phyloP scores from a whole-genome alignment of 305 asterid species.

The Euphrasia arctica region DNA sequence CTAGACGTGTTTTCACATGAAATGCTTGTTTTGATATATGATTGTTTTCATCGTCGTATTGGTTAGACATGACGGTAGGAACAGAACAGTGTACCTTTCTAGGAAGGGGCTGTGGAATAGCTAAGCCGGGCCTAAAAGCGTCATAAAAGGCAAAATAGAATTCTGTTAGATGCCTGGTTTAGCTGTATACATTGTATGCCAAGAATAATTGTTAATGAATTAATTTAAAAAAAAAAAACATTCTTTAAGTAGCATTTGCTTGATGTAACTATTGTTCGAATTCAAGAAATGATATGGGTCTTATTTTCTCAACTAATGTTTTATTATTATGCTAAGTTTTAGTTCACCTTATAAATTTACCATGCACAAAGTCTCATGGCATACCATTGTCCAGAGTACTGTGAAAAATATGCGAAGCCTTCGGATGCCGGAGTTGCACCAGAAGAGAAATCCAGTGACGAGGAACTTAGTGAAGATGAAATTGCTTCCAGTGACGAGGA shows the following conservation, averaged over 20 bases:
- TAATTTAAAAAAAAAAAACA: too few species aligned
- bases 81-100: too few species aligned
- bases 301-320: background rate
- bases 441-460: slow-evolving; percentile 69
- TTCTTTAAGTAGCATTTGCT: too few species aligned
- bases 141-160: too few species aligned
- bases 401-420: slow-evolving; percentile 77
- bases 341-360: background rate
- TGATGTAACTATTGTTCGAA: too few species aligned
- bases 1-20: background rate
- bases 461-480: slow-evolving; percentile 70
- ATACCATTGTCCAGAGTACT: slow-evolving; percentile 48
- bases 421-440: slow-evolving; percentile 71
- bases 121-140: too few species aligned
- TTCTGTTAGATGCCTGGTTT: too few species aligned
- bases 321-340: background rate
- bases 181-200: too few species aligned
- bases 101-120: too few species aligned
- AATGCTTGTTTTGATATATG: background rate
- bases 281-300: background rate
- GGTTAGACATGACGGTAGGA: background rate
- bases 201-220: too few species aligned
- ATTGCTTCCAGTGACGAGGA: slow-evolving; percentile 68
- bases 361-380: slow-evolving; percentile 17
- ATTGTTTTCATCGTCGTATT: background rate